A percentile compares a stretch with the other conserved stretches of the same genome.
phyloP scores from a whole-genome alignment of 139 green algal species.

The Chloropicon primus region DNA sequence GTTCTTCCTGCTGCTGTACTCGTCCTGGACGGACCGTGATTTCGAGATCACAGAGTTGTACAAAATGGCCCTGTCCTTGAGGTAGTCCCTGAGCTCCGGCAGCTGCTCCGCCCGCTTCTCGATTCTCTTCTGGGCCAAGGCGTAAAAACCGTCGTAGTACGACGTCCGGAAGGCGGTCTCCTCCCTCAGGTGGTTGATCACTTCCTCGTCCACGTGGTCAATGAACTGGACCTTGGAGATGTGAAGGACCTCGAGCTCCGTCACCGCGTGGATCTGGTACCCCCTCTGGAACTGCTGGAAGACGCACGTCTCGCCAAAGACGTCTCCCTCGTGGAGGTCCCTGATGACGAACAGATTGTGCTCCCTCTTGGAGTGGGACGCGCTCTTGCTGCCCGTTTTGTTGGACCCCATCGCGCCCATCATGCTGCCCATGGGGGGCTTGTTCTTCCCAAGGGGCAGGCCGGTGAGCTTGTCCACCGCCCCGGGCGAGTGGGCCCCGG shows the following conservation, averaged over 20 bases:
- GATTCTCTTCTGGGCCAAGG: not conserved
- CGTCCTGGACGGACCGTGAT: not conserved
- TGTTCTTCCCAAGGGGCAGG: not conserved
- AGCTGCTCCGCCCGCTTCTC: not conserved
- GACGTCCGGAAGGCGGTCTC: not conserved
- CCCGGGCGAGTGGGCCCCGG: too few species aligned
- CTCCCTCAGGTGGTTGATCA: not conserved
- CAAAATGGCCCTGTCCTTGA: not conserved
- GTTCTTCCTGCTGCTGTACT: not conserved
- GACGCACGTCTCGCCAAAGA: not conserved
- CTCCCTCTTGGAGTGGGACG: not conserved
- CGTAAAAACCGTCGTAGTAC: not conserved
- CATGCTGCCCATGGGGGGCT: too few species aligned
- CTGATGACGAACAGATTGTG: not conserved
- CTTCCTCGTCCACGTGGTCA: not conserved
- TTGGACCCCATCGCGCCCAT: not conserved
- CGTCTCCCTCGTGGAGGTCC: not conserved
- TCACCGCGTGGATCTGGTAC: not conserved
- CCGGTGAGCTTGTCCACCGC: not conserved
- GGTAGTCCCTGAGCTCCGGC: not conserved
- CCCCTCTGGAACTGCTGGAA: not conserved
- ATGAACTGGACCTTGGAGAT: not conserved
- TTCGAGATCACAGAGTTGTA: not conserved
- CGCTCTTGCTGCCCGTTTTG: not conserved
- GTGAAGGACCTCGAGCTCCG: not conserved